Conservation (phyloP, 1,139 yeast genomes). For the Sugiyamaella grinbergsii region DNA sequence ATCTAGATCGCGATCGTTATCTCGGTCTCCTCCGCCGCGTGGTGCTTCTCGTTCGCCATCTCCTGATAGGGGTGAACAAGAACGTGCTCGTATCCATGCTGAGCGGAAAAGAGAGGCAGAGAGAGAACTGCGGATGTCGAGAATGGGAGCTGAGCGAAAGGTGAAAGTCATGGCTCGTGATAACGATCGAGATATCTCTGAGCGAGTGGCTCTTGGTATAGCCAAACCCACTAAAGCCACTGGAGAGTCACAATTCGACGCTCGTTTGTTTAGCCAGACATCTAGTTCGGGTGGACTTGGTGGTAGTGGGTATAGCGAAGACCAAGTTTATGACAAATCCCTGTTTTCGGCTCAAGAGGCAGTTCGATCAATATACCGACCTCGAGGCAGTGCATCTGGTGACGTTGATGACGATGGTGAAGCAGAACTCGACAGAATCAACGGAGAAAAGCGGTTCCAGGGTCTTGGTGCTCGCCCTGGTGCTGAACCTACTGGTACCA, state of each 20-base stretch:
- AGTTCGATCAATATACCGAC: slow-evolving; percentile 53
- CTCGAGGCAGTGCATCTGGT: slow-evolving; percentile 36
- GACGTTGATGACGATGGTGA: slow-evolving; percentile 40
- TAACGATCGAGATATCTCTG: slow-evolving; percentile 56
- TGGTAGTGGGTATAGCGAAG: slow-evolving; percentile 48
- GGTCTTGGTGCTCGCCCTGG: slow-evolving; percentile 36
- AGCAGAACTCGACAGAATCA: slow-evolving; percentile 40
- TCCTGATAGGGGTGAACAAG: slow-evolving; percentile 36
- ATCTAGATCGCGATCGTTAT: slow-evolving; percentile 17
- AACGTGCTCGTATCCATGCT: slow-evolving; percentile 47
- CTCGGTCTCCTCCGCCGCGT: background rate
- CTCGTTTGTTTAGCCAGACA: slow-evolving; percentile 54
- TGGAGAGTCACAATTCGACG: slow-evolving; percentile 54
- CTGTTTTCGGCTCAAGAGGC: slow-evolving; percentile 56
- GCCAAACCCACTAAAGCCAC: slow-evolving; percentile 46
- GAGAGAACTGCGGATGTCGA: slow-evolving; percentile 48
- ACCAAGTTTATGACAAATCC: slow-evolving; percentile 58
- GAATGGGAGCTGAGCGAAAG: slow-evolving; percentile 51
- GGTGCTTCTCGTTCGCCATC: slow-evolving; percentile 16
- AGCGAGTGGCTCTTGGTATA: slow-evolving; percentile 55
- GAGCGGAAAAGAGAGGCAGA: slow-evolving; percentile 52
- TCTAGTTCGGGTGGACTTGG: slow-evolving; percentile 40
- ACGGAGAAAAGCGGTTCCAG: slow-evolving; percentile 44
- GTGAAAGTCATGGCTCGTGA: slow-evolving; percentile 49
- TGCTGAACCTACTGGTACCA: slow-evolving; percentile 33